Base-by-base conservation (phyloP, 2,329 filamentous ascomycete genomes). In the Juglanconis juglandina region DNA sequence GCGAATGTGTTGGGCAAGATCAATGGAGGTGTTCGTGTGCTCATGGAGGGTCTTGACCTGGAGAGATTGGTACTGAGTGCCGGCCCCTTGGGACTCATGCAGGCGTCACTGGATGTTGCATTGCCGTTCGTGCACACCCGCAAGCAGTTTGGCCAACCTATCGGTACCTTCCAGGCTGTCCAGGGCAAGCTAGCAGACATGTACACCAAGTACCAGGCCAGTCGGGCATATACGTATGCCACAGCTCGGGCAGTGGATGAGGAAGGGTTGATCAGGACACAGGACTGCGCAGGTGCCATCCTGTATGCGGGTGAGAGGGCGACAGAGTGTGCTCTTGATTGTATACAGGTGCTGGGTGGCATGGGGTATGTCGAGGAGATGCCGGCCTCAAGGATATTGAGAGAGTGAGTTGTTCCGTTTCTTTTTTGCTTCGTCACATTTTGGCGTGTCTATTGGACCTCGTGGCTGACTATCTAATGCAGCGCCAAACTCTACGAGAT, bases 291-390 rank as follows among this genome's bases (percentile, higher is more conserved):
- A 0, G 94, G 93, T 42, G 91, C 92, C 2, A 98, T 98, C 64
- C 77, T 98, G 65, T 97, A 96, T 75, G 92, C 94, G 1, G 93
- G 92, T 0, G 94, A 98, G 78, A 79, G 92, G 39, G 94, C 93
- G 10, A 96, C 91, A 0, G 92, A 97, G 76, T 91, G 87, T 62
- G 84, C 91, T 0, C 82, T 96, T 35, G 93, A 97, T 75, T 91
- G 90, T 50, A 91, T 98, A 61, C 95, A 99, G 76, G 82, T 96
- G 62, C 84, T 99, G 70, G 95, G 95, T 17, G 95, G 94, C 0
- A 98, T 94, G 86, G 94, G 94, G 3, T 98, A 98, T 71, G 86
- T 96, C 67, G 96, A 97, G 74, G 95, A 99, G 77, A 92, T 98
- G 78, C 88, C 92, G 0, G 93, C 92, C 0, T 96, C 93, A 30